phyloP scores from a whole-genome alignment of 2,329 filamentous ascomycete species.

The Albifimbria verrucaria region DNA sequence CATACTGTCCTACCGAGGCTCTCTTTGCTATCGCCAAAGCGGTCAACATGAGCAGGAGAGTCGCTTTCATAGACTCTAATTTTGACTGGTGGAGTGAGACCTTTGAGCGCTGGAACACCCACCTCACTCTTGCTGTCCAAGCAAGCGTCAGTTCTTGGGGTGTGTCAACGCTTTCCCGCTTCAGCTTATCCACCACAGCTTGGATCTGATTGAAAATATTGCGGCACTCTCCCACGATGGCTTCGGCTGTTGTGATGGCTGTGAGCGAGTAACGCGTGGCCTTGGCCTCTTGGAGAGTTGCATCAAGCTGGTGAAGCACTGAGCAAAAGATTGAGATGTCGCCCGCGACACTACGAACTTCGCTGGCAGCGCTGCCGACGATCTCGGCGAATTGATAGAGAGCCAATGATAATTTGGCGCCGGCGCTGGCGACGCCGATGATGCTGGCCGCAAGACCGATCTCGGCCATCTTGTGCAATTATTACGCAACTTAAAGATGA shows the following conservation, averaged over 20 bases:
- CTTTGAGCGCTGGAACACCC: not conserved
- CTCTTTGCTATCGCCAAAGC: not conserved
- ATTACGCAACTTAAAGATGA: not conserved
- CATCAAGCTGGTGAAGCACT: not conserved
- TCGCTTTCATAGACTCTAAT: not conserved
- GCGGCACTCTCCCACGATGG: not conserved
- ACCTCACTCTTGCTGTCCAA: not conserved
- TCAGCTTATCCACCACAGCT: not conserved
- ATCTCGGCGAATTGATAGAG: not conserved
- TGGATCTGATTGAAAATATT: not conserved
- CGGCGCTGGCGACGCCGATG: not conserved
- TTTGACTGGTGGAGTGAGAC: not conserved
- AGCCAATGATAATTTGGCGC: not conserved
- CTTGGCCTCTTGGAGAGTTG: not conserved
- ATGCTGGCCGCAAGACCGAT: constrained; percentile 42
- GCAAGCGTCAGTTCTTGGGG: not conserved
- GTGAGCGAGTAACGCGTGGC: not conserved
- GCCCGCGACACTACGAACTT: not conserved
- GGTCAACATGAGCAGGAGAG: not conserved
- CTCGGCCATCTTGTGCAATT: constrained; percentile 40
- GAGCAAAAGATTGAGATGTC: not conserved
- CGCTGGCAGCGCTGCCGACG: not conserved
- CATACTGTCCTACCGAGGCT: not conserved
- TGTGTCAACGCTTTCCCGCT: not conserved
- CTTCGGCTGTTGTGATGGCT: not conserved